phyloP scores from a whole-genome alignment of 495 filamentous ascomycete genomes.

The Elasticomyces elasticus region DNA sequence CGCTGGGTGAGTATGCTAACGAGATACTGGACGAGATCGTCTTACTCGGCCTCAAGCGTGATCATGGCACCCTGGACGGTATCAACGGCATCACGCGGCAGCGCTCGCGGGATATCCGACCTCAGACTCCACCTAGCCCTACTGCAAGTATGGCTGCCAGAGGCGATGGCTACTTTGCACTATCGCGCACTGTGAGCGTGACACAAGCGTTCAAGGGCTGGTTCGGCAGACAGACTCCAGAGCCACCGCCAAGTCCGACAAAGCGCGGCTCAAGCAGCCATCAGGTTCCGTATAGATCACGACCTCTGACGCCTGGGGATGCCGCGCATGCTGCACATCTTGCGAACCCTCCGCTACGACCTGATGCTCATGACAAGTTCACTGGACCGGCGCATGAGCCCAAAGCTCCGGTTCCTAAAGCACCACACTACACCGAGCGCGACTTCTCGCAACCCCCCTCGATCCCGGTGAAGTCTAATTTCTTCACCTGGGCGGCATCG shows the following conservation, averaged over 20 bases:
- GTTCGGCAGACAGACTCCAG: conserved; percentile 38
- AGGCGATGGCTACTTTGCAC: conserved; percentile 52
- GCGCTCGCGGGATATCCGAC: conserved; percentile 27
- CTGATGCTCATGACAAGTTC: conserved; percentile 66
- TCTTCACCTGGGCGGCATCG: conserved; percentile 92
- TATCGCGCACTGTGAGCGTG: conserved; percentile 61
- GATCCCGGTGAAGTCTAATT: conserved; percentile 70
- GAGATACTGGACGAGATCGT: conserved; percentile 56
- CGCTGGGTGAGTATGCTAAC: conserved; percentile 59
- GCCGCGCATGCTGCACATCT: no score
- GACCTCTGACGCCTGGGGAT: conserved; percentile 14
- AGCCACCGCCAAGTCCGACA: conserved; percentile 21
- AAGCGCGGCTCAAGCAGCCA: neutral
- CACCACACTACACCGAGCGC: conserved; percentile 58
- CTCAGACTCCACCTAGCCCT: conserved; percentile 45
- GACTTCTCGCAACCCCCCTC: conserved; percentile 43
- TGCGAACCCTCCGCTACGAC: conserved; percentile 60
- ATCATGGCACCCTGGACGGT: conserved; percentile 40
- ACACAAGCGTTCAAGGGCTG: conserved; percentile 62
- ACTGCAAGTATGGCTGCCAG: conserved; percentile 30
- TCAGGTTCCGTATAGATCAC: conserved; percentile 12
- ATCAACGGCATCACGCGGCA: conserved; percentile 32
- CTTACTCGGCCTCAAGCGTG: conserved; percentile 25
- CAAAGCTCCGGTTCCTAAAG: conserved; percentile 62
- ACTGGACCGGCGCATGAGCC: conserved; percentile 62